These are phyloP conservation scores for Lactarius psammicola DNA, from an alignment of 768 basidiomycete species.

Conservation along the genomic window DNA sequence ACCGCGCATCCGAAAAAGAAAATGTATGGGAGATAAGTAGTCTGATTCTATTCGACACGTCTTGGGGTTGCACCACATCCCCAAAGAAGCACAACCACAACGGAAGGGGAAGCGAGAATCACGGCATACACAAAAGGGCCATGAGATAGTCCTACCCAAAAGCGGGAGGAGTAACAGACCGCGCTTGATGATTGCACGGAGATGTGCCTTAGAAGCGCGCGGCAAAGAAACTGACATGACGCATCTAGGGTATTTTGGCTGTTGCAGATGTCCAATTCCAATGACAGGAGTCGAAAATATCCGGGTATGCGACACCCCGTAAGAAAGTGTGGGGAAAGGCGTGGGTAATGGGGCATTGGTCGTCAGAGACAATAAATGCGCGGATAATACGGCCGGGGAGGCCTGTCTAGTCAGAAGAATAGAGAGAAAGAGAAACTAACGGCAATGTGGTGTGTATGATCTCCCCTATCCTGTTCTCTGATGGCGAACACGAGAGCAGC, in stretches of 20 bases:
- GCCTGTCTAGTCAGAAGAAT: background rate
- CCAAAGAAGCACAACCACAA: background rate
- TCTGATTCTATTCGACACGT: background rate
- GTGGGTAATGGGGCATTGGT: background rate
- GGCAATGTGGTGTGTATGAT: slow-evolving; percentile 67
- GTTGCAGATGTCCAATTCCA: background rate
- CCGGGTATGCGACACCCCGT: background rate
- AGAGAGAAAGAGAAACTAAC: slow-evolving; percentile 34
- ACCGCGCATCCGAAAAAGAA: background rate
- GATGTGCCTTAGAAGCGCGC: background rate
- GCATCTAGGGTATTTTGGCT: background rate
- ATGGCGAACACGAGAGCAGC: slow-evolving; percentile 68
- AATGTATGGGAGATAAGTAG: background rate
- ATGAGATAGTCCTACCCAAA: background rate
- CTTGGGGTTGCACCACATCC: background rate
- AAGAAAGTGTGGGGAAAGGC: background rate
- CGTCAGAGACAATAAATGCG: background rate
- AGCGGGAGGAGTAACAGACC: background rate
- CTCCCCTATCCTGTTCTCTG: slow-evolving; percentile 66
- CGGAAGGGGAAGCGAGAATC: background rate
- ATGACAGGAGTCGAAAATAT: background rate
- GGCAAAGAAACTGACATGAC: background rate
- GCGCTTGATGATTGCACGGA: background rate
- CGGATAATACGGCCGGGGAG: background rate
- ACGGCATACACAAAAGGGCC: background rate